Evolutionary conservation across 768 basidiomycete genomes (phyloP).

Genomic region (Psilocybe tampanensis): DNA sequence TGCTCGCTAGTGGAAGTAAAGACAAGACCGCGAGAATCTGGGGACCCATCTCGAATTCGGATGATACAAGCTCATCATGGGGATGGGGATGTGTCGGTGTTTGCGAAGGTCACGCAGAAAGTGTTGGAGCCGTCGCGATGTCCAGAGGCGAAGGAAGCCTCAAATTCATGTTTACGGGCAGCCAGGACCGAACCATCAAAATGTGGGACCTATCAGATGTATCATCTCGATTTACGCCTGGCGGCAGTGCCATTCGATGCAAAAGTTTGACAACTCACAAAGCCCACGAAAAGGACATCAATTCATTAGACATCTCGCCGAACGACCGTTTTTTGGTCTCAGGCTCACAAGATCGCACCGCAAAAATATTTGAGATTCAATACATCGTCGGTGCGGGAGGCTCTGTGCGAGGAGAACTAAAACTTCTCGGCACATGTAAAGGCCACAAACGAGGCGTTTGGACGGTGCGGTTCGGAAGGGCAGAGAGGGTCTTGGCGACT

Average conservation of each 20-base stretch:
- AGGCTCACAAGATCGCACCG: conserved; percentile 94
- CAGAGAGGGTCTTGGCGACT: conserved; percentile 85
- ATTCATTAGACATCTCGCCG: conserved; percentile 90
- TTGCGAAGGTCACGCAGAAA: conserved; percentile 94
- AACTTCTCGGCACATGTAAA: conserved; percentile 83
- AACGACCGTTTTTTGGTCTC: conserved; percentile 89
- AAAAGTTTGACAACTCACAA: conserved; percentile 83
- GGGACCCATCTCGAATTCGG: conserved; percentile 42
- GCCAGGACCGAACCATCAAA: conserved; percentile 97
- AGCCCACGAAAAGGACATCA: conserved; percentile 99
- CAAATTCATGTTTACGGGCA: conserved; percentile 90
- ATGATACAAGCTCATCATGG: conserved; percentile 29
- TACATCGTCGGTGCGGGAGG: conserved; percentile 46
- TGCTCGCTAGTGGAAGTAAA: conserved; percentile 92
- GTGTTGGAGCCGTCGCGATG: conserved; percentile 87
- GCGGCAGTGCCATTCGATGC: conserved; percentile 45
- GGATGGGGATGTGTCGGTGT: conserved; percentile 79
- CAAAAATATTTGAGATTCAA: conserved; percentile 84
- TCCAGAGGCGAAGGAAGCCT: conserved; percentile 54
- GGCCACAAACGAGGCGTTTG: conserved; percentile 98
- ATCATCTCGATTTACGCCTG: conserved; percentile 26
- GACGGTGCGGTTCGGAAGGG: conserved; percentile 85
- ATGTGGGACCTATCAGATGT: conserved; percentile 90
- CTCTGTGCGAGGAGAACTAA: conserved; percentile 67
- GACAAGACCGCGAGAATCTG: conserved; percentile 88